These are phyloP conservation scores for Waltergamsia citrina DNA, from an alignment of 2,329 filamentous ascomycete species.

Conservation along the genomic window DNA sequence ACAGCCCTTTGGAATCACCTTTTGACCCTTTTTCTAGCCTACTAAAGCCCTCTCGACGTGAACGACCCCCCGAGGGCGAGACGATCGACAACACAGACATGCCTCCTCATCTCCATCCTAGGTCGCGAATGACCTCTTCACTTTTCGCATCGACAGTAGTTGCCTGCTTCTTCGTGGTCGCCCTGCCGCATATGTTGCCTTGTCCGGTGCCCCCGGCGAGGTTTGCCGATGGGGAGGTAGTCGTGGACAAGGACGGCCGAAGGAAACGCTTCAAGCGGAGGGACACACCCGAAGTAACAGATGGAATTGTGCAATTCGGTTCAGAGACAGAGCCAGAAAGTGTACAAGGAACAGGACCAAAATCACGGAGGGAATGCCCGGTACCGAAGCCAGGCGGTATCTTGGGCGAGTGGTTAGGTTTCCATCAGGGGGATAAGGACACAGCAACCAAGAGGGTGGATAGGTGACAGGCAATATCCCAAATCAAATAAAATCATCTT, in stretches of 20 bases:
- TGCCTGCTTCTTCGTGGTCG: constrained; percentile 86
- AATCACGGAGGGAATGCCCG: constrained; percentile 66
- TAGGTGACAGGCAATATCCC: not conserved
- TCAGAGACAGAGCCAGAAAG: constrained; percentile 23
- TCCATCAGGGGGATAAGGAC: constrained; percentile 31
- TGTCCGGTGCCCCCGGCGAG: constrained; percentile 74
- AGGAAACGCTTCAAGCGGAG: constrained; percentile 33
- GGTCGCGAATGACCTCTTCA: constrained; percentile 85
- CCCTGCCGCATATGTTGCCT: constrained; percentile 79
- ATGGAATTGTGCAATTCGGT: constrained; percentile 39
- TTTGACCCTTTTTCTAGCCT: not conserved
- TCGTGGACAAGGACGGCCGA: constrained; percentile 34
- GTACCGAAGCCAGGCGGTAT: constrained; percentile 82
- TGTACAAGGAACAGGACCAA: constrained; percentile 30
- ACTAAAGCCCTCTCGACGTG: not conserved
- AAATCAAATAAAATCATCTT: not conserved
- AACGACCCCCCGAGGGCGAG: not conserved
- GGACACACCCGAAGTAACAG: constrained; percentile 25
- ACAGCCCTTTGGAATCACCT: not conserved
- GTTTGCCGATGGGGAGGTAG: constrained; percentile 59
- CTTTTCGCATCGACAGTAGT: constrained; percentile 91
- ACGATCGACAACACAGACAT: constrained; percentile 30
- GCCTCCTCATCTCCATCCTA: constrained; percentile 85
- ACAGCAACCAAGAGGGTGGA: not conserved
- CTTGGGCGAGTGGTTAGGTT: constrained; percentile 66